Conservation (phyloP, 306 rosid species). For the Vigna angularis region DNA sequence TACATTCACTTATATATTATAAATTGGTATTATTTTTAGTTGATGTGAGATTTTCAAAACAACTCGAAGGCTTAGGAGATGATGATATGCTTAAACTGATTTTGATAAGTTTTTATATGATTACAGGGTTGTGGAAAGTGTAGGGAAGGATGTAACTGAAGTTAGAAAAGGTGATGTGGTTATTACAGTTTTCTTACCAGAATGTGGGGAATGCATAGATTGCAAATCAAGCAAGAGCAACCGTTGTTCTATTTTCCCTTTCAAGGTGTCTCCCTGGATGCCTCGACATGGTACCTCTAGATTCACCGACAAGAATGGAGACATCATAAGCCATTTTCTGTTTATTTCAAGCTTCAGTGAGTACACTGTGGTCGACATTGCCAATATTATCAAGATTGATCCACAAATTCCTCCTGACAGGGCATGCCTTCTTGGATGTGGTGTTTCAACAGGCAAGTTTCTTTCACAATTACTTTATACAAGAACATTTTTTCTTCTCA, state of each 20-base stretch:
- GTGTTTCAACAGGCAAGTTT: slow-evolving; percentile 71
- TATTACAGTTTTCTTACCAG: slow-evolving; percentile 70
- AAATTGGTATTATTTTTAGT: too few species aligned
- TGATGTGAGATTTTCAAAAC: too few species aligned
- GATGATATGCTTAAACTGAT: slow-evolving; percentile 9
- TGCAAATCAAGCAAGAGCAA: slow-evolving; percentile 79
- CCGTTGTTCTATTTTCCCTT: slow-evolving; percentile 67
- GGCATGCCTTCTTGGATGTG: slow-evolving; percentile 86
- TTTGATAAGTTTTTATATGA: background rate
- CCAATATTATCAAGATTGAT: slow-evolving; percentile 66
- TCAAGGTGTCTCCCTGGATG: slow-evolving; percentile 72
- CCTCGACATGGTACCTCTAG: slow-evolving; percentile 65
- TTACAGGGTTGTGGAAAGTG: slow-evolving; percentile 80
- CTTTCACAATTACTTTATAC: background rate
- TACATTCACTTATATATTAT: too few species aligned
- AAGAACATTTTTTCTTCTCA: background rate
- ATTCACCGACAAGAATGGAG: slow-evolving; percentile 76
- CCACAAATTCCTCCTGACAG: slow-evolving; percentile 62
- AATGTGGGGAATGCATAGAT: slow-evolving; percentile 72
- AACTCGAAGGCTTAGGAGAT: background rate
- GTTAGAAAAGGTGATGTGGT: slow-evolving; percentile 74
- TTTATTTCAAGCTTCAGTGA: slow-evolving; percentile 80
- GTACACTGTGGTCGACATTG: slow-evolving; percentile 77
- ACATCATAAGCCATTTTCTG: slow-evolving; percentile 67
- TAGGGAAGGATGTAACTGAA: slow-evolving; percentile 73